Evolutionary conservation across 129 eudicot species (phyloP).

Genomic region (Cynara cardunculus): DNA sequence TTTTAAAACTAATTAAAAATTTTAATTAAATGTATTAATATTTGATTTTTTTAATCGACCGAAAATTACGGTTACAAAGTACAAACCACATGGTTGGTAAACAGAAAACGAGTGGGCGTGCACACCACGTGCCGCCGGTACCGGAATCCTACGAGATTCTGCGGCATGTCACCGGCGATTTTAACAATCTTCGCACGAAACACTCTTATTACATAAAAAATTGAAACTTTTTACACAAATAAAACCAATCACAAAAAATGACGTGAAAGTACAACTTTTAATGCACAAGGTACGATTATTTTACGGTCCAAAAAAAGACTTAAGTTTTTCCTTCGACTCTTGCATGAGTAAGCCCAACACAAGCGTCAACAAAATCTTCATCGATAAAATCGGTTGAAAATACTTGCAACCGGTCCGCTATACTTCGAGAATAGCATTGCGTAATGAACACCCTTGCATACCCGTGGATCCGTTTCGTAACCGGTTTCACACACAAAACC

Average conservation of each 20-base stretch:
- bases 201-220: neutral
- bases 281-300: neutral
- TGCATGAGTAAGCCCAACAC: slow-evolving; percentile 75
- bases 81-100: slow-evolving; percentile 29
- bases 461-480: slow-evolving; percentile 75
- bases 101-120: neutral
- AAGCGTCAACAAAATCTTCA: slow-evolving; percentile 83
- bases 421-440: slow-evolving; percentile 51
- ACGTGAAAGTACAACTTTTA: neutral
- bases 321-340: slow-evolving; percentile 72
- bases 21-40: neutral
- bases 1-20: neutral
- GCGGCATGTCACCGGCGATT: neutral
- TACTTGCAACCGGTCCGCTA: slow-evolving; percentile 67
- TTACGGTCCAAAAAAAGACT: neutral
- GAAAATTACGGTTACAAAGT: slow-evolving; percentile 16
- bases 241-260: neutral
- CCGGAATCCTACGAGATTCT: neutral
- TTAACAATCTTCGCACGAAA: neutral
- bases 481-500: slow-evolving; percentile 80
- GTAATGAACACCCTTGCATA: slow-evolving; percentile 65
- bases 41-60: slow-evolving; percentile 15
- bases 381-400: slow-evolving; percentile 77
- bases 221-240: neutral
- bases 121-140: neutral